phyloP scores from a whole-genome alignment of 2,329 filamentous ascomycete species.

The Cadophora luteo-olivacea region DNA sequence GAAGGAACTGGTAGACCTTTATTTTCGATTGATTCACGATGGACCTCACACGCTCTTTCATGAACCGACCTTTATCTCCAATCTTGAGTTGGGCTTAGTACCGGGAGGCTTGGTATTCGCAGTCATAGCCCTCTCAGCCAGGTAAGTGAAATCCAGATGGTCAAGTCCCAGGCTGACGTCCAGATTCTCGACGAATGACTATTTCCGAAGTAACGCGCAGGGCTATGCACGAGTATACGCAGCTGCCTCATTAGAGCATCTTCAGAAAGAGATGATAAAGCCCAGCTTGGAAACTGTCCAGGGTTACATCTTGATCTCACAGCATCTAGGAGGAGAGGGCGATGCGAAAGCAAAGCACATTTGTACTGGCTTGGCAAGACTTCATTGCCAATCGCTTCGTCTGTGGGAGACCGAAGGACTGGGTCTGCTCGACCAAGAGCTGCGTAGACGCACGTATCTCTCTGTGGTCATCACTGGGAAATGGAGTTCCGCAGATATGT shows the following conservation, averaged over 20 bases:
- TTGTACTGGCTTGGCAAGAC: constrained; percentile 29
- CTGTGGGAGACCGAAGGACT: constrained; percentile 28
- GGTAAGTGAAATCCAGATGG: neutral
- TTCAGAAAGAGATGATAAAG: constrained; percentile 26
- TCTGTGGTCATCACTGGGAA: constrained; percentile 30
- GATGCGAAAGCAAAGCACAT: constrained; percentile 31
- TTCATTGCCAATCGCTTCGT: constrained; percentile 28
- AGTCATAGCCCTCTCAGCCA: constrained; percentile 10
- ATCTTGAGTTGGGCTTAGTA: neutral
- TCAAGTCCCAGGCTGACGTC: neutral
- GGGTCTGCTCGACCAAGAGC: constrained; percentile 22
- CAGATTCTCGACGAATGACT: constrained; percentile 25
- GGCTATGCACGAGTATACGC: constrained; percentile 19
- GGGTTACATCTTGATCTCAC: constrained; percentile 27
- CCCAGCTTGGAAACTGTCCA: constrained; percentile 27
- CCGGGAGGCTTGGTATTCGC: constrained; percentile 1
- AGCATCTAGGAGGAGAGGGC: constrained; percentile 29
- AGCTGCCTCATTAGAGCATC: constrained; percentile 21
- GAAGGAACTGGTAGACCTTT: constrained; percentile 34
- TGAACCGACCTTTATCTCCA: constrained; percentile 26
- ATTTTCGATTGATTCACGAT: constrained; percentile 39
- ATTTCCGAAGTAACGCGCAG: constrained; percentile 18
- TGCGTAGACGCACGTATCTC: constrained; percentile 28
- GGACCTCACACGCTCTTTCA: constrained; percentile 40
- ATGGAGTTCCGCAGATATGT: constrained; percentile 33